A percentile compares a stretch with the other conserved stretches of the same genome.
These are phyloP conservation scores for Teratosphaeria epicoccoides DNA, from an alignment of 2,329 filamentous ascomycete species.

Conservation along the genomic window DNA sequence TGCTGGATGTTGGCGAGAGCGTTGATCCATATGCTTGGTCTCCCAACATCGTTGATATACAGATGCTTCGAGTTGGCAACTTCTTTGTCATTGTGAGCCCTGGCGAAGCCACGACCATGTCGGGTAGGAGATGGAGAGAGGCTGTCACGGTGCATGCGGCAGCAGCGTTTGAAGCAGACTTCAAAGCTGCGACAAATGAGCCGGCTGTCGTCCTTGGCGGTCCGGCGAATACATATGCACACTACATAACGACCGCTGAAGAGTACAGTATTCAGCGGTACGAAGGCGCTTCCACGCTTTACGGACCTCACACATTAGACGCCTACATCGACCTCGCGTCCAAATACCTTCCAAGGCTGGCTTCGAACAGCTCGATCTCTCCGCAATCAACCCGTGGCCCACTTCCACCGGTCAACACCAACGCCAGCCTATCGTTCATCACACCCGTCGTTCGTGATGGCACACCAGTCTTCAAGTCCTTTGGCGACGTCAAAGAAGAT, in stretches of 20 bases:
- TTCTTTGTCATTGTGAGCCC: slow-evolving; percentile 61
- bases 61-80: slow-evolving; percentile 73
- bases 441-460: slow-evolving; percentile 65
- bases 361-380: slow-evolving; percentile 12
- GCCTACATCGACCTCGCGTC: slow-evolving; percentile 82
- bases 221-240: slow-evolving; percentile 82
- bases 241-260: slow-evolving; percentile 69
- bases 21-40: slow-evolving; percentile 71
- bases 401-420: slow-evolving; percentile 65
- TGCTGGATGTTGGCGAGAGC: slow-evolving; percentile 82
- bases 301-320: slow-evolving; percentile 68
- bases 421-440: slow-evolving; percentile 70
- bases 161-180: slow-evolving; percentile 9
- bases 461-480: slow-evolving; percentile 53
- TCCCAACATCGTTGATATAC: slow-evolving; percentile 83
- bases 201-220: slow-evolving; percentile 77
- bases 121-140: slow-evolving; percentile 73
- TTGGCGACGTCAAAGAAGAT: slow-evolving; percentile 54
- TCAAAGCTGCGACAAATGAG: slow-evolving; percentile 37
- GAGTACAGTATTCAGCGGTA: slow-evolving; percentile 81
- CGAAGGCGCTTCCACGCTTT: slow-evolving; percentile 88
- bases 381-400: slow-evolving; percentile 37
- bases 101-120: slow-evolving; percentile 83
- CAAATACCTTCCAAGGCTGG: slow-evolving; percentile 43
- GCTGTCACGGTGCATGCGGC: slow-evolving; percentile 49